A percentile compares a stretch with the other conserved stretches of the same genome.
phyloP scores from a whole-genome alignment of 2,329 filamentous ascomycete species.

The Colletotrichum gloeosporioides region DNA sequence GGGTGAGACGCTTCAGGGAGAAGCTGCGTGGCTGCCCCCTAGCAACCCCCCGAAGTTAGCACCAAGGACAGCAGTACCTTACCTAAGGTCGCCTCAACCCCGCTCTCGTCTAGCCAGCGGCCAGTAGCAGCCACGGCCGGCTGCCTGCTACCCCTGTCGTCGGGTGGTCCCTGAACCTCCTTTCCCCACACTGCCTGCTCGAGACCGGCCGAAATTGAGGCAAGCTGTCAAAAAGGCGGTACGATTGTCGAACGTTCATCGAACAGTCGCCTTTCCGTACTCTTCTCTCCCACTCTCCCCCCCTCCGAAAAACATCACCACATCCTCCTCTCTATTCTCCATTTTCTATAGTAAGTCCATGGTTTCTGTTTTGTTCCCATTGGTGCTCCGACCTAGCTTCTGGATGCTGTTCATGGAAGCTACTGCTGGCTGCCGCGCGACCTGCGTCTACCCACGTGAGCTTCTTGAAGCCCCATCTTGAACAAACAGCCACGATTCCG shows the following conservation, averaged over 20 bases:
- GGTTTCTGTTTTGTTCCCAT: neutral
- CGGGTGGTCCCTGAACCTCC: constrained; percentile 21
- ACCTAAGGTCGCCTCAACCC: constrained; percentile 20
- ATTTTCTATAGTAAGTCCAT: neutral
- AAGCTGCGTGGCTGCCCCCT: neutral
- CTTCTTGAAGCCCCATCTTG: neutral
- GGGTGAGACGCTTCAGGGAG: neutral
- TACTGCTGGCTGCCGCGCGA: neutral
- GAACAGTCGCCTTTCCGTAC: neutral
- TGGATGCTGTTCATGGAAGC: neutral
- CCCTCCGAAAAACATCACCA: neutral
- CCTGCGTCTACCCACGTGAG: constrained; percentile 12
- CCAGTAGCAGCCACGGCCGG: neutral
- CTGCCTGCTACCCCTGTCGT: constrained; percentile 14
- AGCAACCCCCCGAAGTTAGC: neutral
- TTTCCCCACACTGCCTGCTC: constrained; percentile 31
- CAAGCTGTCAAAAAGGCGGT: constrained; percentile 39
- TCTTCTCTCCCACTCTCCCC: constrained; percentile 23
- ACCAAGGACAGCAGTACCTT: constrained; percentile 2
- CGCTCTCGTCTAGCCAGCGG: constrained; percentile 3
- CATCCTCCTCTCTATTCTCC: neutral
- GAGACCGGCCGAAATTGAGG: constrained; percentile 28
- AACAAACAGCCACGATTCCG: neutral
- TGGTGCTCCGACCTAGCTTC: neutral
- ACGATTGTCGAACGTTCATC: constrained; percentile 12